Evolutionary conservation across 768 basidiomycete genomes (phyloP).

Genomic region (Termitomyces titanicus): DNA sequence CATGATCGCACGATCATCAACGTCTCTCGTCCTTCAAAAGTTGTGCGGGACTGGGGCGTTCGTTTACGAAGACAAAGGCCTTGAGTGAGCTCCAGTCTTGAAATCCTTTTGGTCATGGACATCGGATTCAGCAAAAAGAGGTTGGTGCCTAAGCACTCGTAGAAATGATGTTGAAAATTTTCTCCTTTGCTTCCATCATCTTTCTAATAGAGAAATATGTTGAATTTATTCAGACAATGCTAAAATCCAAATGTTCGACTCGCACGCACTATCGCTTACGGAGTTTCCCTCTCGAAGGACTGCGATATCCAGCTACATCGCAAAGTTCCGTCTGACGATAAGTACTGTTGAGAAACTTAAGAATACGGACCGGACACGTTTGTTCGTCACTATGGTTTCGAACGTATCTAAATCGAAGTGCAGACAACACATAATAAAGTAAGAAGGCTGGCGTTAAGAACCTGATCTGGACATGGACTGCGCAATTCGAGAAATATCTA

Average conservation of each 20-base stretch:
- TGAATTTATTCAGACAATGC: no score
- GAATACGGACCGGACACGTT: conserved; percentile 77
- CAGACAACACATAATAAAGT: conserved; percentile 93
- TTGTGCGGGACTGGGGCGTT: no score
- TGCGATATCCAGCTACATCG: conserved; percentile 75
- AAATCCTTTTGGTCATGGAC: no score
- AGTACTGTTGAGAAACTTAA: conserved; percentile 83
- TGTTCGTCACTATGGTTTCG: not conserved
- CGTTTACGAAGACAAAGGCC: no score
- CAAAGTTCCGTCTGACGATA: conserved; percentile 82
- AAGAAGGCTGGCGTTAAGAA: conserved; percentile 65
- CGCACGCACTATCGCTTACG: conserved; percentile 81
- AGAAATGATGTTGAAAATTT: no score
- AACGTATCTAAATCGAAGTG: not conserved
- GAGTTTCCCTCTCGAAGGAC: conserved; percentile 93
- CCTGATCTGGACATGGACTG: conserved; percentile 80
- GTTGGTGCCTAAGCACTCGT: no score
- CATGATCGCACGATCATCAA: no score
- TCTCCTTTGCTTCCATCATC: no score
- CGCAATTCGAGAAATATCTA: conserved; percentile 76
- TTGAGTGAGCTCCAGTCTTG: no score
- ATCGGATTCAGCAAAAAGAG: no score
- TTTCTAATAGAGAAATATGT: no score
- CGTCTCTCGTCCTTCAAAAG: no score
- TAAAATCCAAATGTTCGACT: conserved; percentile 96